phyloP scores from a whole-genome alignment of 371 early-diverging fungal species.

The Apophysomyces sp. region DNA sequence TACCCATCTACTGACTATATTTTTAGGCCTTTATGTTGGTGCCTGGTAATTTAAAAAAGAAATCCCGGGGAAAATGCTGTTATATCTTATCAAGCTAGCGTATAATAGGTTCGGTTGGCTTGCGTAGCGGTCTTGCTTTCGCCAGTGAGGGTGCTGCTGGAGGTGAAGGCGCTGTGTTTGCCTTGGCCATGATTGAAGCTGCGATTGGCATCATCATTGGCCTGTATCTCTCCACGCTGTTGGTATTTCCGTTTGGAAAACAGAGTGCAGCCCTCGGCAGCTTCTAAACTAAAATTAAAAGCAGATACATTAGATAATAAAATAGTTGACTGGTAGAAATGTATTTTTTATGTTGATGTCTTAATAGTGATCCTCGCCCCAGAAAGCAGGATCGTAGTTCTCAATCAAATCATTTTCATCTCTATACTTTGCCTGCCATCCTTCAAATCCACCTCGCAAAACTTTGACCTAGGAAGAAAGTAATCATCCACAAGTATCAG shows the following conservation, averaged over 20 bases:
- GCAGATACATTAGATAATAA: not conserved
- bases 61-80: too few relatives aligned
- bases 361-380: conserved; percentile 26
- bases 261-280: conserved; percentile 31
- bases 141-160: not conserved
- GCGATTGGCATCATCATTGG: conserved; percentile 44
- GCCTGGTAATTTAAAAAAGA: conserved; percentile 22
- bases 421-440: conserved; percentile 64
- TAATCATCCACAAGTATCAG: not conserved
- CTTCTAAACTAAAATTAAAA: conserved; percentile 17
- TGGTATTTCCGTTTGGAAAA: conserved; percentile 39
- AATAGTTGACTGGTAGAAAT: not conserved
- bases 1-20: not conserved
- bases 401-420: conserved; percentile 59
- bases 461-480: conserved; percentile 54
- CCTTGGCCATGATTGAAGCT: conserved; percentile 41
- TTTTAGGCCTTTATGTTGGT: conserved; percentile 29
- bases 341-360: not conserved
- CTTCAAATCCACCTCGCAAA: conserved; percentile 70
- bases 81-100: not conserved
- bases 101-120: conserved; percentile 7
- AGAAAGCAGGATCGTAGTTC: conserved; percentile 58
- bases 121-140: conserved; percentile 14
- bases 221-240: conserved; percentile 30
- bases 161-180: conserved; percentile 33